Evolutionary conservation across 805 yeast species (phyloP), one percentile per base, ranked within the genome.

Genomic region (Kodamaea jinghongensis): DNA sequence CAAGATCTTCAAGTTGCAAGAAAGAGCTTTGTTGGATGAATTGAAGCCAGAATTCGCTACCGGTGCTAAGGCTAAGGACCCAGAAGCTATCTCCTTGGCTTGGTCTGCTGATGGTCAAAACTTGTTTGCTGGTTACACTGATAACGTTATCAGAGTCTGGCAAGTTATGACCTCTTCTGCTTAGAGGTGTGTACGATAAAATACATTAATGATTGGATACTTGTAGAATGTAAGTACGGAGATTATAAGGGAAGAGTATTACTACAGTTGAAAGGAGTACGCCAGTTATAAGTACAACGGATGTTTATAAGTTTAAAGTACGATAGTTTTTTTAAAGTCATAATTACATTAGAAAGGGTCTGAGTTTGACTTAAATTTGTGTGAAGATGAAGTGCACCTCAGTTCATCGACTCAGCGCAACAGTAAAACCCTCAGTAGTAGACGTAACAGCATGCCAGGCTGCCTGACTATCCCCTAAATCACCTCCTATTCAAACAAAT

Each of bases 51-150:
- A 93, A 78, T 87, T 88, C 68, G 86, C 93, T 64, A 78, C 83
- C 64, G 71, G 76, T 52, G 84, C 87, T 62, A 83, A 84, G 76
- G 90, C 95, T 60, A 87, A 87, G 81, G 96, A 88, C 76, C 98
- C 99, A 70, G 96, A 88, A 75, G 91, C 95, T 71, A 78, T 93
- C 71, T 91, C 98, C 56, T 82, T 93, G 71, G 88, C 97, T 72
- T 93, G 99, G 99, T 90, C 98, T 63, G 91, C 96, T 74, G 99
- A 93, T 65, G 99, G 99, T 73, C 98, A 91, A 82, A 88, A 85
- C 85, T 82, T 93, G 76, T 93, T 88, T 72, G 96, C 98, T 63
- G 99, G 99, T 82, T 93, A 93, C 96, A 90, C 97, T 67, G 99
- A 93, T 78, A 87, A 87, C 81, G 81, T 86, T 71, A 91, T 93